Evolutionary conservation across 495 filamentous ascomycete species (phyloP).

Genomic region (Polyplosphaeria fusca): DNA sequence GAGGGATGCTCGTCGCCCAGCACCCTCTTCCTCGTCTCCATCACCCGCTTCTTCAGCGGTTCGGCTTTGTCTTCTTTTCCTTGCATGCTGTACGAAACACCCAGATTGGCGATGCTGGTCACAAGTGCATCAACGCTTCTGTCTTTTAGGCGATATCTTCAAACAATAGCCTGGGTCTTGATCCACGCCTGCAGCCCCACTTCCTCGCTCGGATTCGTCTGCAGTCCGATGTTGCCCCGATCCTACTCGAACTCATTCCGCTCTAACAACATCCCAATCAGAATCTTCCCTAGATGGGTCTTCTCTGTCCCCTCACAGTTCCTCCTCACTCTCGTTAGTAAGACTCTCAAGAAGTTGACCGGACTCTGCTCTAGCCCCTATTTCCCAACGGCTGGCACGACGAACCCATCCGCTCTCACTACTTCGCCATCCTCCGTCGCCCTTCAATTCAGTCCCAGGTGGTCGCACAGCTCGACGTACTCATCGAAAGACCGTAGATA

Average conservation of each 20-base stretch:
- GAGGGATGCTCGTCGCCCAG: too few relatives aligned
- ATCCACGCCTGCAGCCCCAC: too few relatives aligned
- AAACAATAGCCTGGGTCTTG: too few relatives aligned
- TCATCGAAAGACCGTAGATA: conserved; percentile 55
- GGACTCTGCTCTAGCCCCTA: conserved; percentile 46
- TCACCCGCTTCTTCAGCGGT: too few relatives aligned
- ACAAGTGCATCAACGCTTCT: too few relatives aligned
- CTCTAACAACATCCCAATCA: conserved; percentile 47
- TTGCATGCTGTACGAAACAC: too few relatives aligned
- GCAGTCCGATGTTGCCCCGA: too few relatives aligned
- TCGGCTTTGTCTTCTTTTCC: too few relatives aligned
- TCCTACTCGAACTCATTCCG: conserved; percentile 35
- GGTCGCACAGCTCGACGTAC: conserved; percentile 53
- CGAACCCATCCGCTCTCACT: conserved; percentile 46
- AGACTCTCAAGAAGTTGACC: conserved; percentile 50
- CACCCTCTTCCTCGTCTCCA: too few relatives aligned
- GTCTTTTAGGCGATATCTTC: too few relatives aligned
- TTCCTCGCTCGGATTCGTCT: too few relatives aligned
- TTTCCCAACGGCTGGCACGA: conserved; percentile 36
- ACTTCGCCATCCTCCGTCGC: conserved; percentile 35
- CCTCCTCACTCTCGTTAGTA: conserved; percentile 52
- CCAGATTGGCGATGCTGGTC: too few relatives aligned
- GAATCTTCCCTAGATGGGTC: conserved; percentile 55
- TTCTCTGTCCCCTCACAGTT: conserved; percentile 50
- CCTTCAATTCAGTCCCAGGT: conserved; percentile 48